phyloP scores from a whole-genome alignment of 371 early-diverging fungal genomes.

The Actinomucor elegans region DNA sequence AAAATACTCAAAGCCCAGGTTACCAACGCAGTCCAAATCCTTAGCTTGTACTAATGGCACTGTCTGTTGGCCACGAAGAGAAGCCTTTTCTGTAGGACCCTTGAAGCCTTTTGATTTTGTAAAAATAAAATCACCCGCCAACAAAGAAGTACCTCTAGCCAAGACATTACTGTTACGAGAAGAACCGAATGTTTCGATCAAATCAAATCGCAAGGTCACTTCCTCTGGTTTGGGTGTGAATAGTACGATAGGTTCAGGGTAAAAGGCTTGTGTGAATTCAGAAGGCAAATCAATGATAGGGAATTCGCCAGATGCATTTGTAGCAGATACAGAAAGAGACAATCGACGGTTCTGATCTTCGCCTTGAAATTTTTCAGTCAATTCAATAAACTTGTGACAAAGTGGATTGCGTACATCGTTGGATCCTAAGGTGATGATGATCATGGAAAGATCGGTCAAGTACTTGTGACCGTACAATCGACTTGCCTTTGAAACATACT shows the following conservation, averaged over 20 bases:
- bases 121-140: conserved; percentile 51
- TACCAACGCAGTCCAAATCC: conserved; percentile 60
- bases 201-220: conserved; percentile 60
- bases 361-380: conserved; percentile 25
- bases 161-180: conserved; percentile 40
- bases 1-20: conserved; percentile 62
- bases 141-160: conserved; percentile 60
- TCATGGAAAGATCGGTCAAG: conserved; percentile 61
- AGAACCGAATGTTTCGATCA: conserved; percentile 64
- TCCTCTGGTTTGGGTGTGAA: conserved; percentile 54
- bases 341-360: conserved; percentile 41
- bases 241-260: conserved; percentile 65
- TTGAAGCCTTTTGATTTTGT: conserved; percentile 43
- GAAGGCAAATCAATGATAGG: conserved; percentile 64
- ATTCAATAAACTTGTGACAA: conserved; percentile 23
- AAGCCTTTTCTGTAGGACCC: conserved; percentile 35
- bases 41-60: conserved; percentile 59
- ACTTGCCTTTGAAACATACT: conserved; percentile 34
- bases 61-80: conserved; percentile 51
- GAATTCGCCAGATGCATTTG: conserved; percentile 61
- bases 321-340: conserved; percentile 62
- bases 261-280: conserved; percentile 25
- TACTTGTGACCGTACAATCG: conserved; percentile 69
- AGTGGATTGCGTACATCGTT: conserved; percentile 61
- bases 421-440: conserved; percentile 69